Evolutionary conservation across 164 flowering plant genomes (phyloP), one percentile per base, ranked within the genome.

Genomic region (Warburgia ugandensis): DNA sequence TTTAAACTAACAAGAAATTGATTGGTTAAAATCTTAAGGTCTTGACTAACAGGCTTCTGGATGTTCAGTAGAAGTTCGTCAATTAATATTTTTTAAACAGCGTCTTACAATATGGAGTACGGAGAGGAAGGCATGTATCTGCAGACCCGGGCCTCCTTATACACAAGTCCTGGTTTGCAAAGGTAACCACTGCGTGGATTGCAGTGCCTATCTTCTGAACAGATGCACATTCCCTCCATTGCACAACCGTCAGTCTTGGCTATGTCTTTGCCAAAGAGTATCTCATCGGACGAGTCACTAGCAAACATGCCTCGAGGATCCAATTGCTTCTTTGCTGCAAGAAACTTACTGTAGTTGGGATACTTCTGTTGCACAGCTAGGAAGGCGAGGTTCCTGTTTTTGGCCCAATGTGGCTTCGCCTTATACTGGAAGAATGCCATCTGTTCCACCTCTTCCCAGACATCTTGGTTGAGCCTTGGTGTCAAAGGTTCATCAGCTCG

Each of bases 331-430:
- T 68, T 89, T 4, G 73, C 86, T n/a, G 68, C 76, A 9, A 84
- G 0, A 37, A 83, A 89, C 58, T 73, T 78, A 5, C 38, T 38
- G 25, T 73, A 78, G 9, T 70, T 70, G 0, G 68, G 68, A 49
- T 78, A 83, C 68, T 83, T 89, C 0, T 62, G 45, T n/a, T 65
- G 65, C 56, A 81, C 97, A 4, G 58, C 73, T 25, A 63, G 7
- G 71, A 90, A 84, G 2, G 83, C 94, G 12, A 79, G 27, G 28
- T 80, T 75, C 68, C 90, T 65, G 49, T 90, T 86, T 69, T 90
- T 90, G 4, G 76, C 97, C 95, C 95, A 89, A 51, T 89, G 95
- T 17, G 95, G 97, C 62, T 56, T 78, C 0, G 90, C 94, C 11
- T 73, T 76, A 50, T 83, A 65, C 66, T 89, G 86, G 68, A 89